Evolutionary conservation across 768 basidiomycete species (phyloP), one percentile per base, ranked within the genome.

Genomic region (Phlegmacium glaucopus): DNA sequence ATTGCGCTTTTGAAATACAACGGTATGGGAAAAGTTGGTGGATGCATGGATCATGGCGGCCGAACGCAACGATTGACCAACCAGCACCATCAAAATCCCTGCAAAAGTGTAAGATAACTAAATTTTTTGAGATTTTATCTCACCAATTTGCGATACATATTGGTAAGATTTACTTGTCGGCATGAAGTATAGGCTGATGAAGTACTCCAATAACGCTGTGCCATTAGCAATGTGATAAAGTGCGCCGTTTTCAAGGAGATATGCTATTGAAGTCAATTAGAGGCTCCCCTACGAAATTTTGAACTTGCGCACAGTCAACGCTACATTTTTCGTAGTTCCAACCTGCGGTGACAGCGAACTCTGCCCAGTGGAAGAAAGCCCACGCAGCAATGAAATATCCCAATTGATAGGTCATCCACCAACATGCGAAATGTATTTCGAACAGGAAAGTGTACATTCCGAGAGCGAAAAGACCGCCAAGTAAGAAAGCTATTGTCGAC

Each of bases 31-130:
- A 70, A 99, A 99, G 61, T 90, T 96, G 44, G 83, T 83, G 12
- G 88, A 80, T 2, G 96, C 96, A 53, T 94, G 91, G 44, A 96
- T 87, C 96, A 99, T 99, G n/a, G 96, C 94, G 16, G 77, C 58
- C 7, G 94, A 94, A 40, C 96, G 80, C 51, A 97, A 62, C 3
- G 69, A 53, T 67, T 99, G 96, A 6, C 92, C 92, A 16, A 75
- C 46, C 13, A 88, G 16, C 9, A 87, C 81, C 52, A 90, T 39
- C 1, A 69, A 38, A 34, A 91, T 66, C 17, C 91, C 94, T 94
- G 50, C 38, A 52, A 43, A 25, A 26, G 22, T 27, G 25, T 32
- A 28, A 15, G n/a, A 9, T 36, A 42, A 15, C 25, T 47, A 30
- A 10, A 40, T 3, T 22, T 22, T 3, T 22, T 22, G 42, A 6